Evolutionary conservation across 2,329 filamentous ascomycete species (phyloP).

Genomic region (Stachybotrys chartarum): DNA sequence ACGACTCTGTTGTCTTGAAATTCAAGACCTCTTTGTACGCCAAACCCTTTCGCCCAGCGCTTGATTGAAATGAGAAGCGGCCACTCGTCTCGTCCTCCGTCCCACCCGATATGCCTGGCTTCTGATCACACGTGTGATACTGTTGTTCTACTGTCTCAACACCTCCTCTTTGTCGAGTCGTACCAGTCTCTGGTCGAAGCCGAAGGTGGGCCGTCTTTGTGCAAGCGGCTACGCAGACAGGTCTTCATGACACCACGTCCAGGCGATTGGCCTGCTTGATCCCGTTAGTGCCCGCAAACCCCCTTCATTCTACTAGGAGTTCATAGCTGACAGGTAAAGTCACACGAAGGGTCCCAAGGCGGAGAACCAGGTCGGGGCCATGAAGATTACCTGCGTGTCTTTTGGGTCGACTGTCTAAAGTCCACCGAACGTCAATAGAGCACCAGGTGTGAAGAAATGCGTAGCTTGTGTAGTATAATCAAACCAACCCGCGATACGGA

Average conservation of each 20-base stretch:
- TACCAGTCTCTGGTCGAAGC: background rate
- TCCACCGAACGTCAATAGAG: too few species aligned
- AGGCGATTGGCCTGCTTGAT: background rate
- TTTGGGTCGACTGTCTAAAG: too few species aligned
- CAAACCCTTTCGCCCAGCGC: background rate
- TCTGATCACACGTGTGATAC: background rate
- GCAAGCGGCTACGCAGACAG: background rate
- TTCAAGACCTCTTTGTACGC: background rate
- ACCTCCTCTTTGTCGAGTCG: background rate
- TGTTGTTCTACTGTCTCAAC: background rate
- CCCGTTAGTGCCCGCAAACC: background rate
- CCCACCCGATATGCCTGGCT: background rate
- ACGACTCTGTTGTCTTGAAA: background rate
- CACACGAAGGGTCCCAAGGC: too few species aligned
- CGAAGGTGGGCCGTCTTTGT: background rate
- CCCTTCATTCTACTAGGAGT: background rate
- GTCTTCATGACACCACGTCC: background rate
- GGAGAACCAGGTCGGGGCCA: too few species aligned
- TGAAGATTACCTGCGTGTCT: too few species aligned
- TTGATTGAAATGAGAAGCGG: background rate
- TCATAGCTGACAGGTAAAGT: too few species aligned
- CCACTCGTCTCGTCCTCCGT: background rate
- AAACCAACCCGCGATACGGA: background rate
- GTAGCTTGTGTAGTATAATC: background rate
- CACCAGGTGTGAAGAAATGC: too few species aligned